Evolutionary conservation across 129 eudicot species (phyloP), one percentile per base, ranked within the genome.

Genomic region (Smallanthus sonchifolius): DNA sequence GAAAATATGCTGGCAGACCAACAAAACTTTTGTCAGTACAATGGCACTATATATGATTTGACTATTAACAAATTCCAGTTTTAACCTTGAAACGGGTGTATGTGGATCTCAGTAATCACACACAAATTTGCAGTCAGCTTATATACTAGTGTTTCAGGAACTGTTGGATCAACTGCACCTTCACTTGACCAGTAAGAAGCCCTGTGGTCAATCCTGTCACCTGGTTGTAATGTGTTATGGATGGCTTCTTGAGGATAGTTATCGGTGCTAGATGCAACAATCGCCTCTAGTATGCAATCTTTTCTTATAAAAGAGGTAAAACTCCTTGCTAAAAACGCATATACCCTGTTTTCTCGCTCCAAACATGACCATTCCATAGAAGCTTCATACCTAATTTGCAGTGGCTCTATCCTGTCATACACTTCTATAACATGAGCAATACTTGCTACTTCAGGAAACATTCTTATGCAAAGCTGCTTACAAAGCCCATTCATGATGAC

Each of bases 151-250:
- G 84, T 82, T 80, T 91, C 97, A 4, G 97, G 84, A 67, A 82
- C 83, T 4, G 70, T 20, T n/a, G 87, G 84, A 51, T 88, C 79
- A 69, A 76, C 73, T 57, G 77, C 81, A 6, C 97, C 97, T 77
- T 81, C 75, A 74, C 97, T 91, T 19, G 97, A 91, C 97, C 97
- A 91, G 72, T 88, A 91, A 13, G 96, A 88, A 73, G 87, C 91
- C 78, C 91, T 82, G 9, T 67, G 75, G 9, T 75, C 87, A 57
- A 85, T 76, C 45, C 86, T 64, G 67, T 88, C 88, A 67, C 84
- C 75, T 70, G 88, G 85, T 75, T 78, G 78, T 78, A 91, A 71
- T 2, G 97, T 91, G 77, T 91, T 79, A 72, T 64, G 79, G 57
- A 91, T 85, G 75, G 92, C 86, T 79, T 88, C 97, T 63, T 70